phyloP scores from a whole-genome alignment of 2,329 filamentous ascomycete species.

The Diplodia intermedia region DNA sequence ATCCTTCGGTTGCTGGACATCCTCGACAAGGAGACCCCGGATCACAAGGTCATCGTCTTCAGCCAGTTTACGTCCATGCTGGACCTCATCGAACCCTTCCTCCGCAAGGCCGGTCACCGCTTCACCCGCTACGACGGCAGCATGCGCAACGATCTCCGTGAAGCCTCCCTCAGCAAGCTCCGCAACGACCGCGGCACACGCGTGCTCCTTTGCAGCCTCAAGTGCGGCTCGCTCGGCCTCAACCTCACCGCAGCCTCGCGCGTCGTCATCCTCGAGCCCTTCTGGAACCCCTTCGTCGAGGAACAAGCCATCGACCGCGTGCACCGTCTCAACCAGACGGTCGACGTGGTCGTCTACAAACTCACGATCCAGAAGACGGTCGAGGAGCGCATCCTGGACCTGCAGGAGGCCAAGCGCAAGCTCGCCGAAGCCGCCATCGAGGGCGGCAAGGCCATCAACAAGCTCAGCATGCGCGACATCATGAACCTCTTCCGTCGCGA shows the following conservation, averaged over 20 bases:
- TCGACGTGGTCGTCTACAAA: conserved; percentile 94
- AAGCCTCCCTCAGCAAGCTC: conserved; percentile 80
- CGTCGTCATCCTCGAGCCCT: conserved; percentile 94
- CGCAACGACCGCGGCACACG: conserved; percentile 77
- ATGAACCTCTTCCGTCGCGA: conserved; percentile 84
- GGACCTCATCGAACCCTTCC: conserved; percentile 91
- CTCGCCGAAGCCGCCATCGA: conserved; percentile 93
- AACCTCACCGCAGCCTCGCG: conserved; percentile 93
- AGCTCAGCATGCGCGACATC: conserved; percentile 92
- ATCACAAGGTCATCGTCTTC: conserved; percentile 98
- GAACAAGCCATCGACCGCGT: conserved; percentile 99
- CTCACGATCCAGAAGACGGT: conserved; percentile 86
- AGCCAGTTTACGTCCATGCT: conserved; percentile 99
- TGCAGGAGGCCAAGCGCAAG: conserved; percentile 92
- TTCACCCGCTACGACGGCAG: conserved; percentile 92
- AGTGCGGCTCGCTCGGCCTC: conserved; percentile 89
- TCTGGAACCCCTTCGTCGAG: conserved; percentile 99
- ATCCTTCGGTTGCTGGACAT: conserved; percentile 85
- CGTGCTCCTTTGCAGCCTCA: conserved; percentile 88
- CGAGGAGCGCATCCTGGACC: conserved; percentile 90
- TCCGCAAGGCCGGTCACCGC: conserved; percentile 73
- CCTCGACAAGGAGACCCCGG: conserved; percentile 74
- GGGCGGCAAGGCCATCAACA: conserved; percentile 76
- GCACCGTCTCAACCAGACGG: conserved; percentile 94
- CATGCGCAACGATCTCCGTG: conserved; percentile 92